Base-by-base conservation (phyloP, 208 protist genomes). In the Wallacemonas collosoma region DNA sequence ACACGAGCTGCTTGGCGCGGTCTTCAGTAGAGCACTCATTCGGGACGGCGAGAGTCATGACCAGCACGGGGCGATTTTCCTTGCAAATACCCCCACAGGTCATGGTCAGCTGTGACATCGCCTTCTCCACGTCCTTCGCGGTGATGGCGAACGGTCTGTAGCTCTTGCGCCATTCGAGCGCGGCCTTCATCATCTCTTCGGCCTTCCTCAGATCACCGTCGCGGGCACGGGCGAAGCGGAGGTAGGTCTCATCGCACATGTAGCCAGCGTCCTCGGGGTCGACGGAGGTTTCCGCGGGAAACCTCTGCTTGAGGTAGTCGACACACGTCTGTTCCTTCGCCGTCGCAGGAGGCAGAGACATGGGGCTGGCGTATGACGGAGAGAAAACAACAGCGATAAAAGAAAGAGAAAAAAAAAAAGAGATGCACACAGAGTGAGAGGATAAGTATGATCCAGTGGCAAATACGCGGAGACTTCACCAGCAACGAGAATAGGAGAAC, bases 201-300 rank as follows among this genome's bases (percentile, higher is more conserved):
- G 89, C 83, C 61, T 88, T 88, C 11, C 69, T 61, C 4, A 66
- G 15, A 67, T 94, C 51, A 11, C 71, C 77, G 15, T 90, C 72
- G 39, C 79, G 75, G 8, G 84, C 83, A 2, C 86, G 79, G 6
- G 84, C 76, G 62, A 91, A 94, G 76, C 86, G 84, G 0, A 91
- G 72, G 61, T 91, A 91, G 3, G 89, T 91, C 47, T 72, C 80
- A 12, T 66, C 79, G 44, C 41, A 55, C 36, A 94, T 68, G 61
- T 91, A 94, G 53, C 71, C 53, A 5, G 56, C 73, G 48, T 87
- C 78, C 50, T 85, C 86, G 3, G 65, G 71, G 3, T 72, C n/a
- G 63, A 75, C 77, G 1, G 83, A 5, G 44, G 63, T 9, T 53
- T 51, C 66, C 57, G 68, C 51, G 4, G 88, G 76, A 54, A 83